phyloP scores from a whole-genome alignment of 768 basidiomycete species.

The Lactarius pseudohatsudake region DNA sequence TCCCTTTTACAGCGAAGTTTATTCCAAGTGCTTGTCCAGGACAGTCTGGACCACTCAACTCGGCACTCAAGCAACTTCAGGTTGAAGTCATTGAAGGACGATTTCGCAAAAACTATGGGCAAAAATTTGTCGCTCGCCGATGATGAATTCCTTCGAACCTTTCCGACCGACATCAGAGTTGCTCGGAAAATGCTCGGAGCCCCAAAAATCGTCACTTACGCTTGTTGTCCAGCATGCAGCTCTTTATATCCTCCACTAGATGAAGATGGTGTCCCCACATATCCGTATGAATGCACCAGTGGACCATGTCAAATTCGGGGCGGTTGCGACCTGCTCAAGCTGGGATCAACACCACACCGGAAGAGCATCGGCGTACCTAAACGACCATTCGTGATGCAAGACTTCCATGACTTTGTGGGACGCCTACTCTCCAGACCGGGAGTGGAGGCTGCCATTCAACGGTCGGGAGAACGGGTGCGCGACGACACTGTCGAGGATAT shows the following conservation, averaged over 20 bases:
- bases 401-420: conserved; percentile 1
- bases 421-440: conserved; percentile 1
- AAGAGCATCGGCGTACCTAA: conserved; percentile 6
- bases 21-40: conserved; percentile 2
- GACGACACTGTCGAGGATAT: background rate
- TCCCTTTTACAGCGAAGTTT: conserved; percentile 5
- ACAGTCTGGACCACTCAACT: conserved; percentile 6
- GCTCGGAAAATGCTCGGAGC: too few species aligned
- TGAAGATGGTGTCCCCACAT: too few species aligned
- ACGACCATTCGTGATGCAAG: conserved; percentile 3
- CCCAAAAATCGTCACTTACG: too few species aligned
- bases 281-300: background rate
- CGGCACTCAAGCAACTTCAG: background rate
- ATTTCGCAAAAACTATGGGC: background rate
- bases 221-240: too few species aligned
- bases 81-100: background rate
- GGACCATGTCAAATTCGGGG: background rate
- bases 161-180: conserved; percentile 4
- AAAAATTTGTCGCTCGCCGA: background rate
- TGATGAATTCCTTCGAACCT: background rate
- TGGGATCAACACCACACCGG: conserved; percentile 4
- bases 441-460: background rate
- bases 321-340: background rate
- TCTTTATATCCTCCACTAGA: too few species aligned
- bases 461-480: background rate